phyloP scores from a whole-genome alignment of 1,284 basidiomycete genomes.

The Pseudozyma hubeiensis region DNA sequence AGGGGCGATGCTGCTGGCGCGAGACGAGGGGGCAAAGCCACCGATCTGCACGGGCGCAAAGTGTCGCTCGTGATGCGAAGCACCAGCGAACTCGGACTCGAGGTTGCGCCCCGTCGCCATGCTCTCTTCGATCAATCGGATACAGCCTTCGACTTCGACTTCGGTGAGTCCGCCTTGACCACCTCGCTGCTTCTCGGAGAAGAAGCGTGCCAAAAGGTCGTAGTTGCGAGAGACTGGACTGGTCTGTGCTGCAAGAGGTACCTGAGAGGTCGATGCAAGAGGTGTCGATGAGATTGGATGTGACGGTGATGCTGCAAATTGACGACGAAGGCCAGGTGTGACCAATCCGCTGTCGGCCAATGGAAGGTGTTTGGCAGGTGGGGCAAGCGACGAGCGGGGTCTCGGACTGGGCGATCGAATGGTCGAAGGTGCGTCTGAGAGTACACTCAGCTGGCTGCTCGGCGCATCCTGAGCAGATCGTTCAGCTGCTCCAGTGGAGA shows the following conservation, averaged over 20 bases:
- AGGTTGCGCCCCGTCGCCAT: conserved; percentile 45
- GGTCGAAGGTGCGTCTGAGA: neutral
- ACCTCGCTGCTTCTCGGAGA: conserved; percentile 53
- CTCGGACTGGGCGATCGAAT: conserved; percentile 20
- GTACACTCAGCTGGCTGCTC: conserved; percentile 9
- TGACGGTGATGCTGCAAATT: conserved; percentile 8
- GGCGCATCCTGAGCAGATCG: neutral
- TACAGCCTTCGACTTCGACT: conserved; percentile 58
- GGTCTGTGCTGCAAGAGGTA: conserved; percentile 18
- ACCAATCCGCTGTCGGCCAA: conserved; percentile 36
- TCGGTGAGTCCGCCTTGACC: conserved; percentile 49
- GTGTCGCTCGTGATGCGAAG: conserved; percentile 9
- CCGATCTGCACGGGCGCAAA: conserved; percentile 6
- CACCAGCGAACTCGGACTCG: conserved; percentile 31
- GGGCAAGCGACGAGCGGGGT: conserved; percentile 17
- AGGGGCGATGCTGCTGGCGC: conserved; percentile 44
- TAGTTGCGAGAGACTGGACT: conserved; percentile 58
- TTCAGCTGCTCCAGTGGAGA: neutral
- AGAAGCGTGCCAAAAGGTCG: conserved; percentile 57
- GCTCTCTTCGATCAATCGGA: conserved; percentile 54
- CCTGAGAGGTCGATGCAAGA: conserved; percentile 17
- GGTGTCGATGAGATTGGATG: conserved; percentile 9
- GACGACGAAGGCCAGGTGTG: conserved; percentile 44
- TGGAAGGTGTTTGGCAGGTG: conserved; percentile 21
- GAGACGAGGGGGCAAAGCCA: conserved; percentile 21